Evolutionary conservation across 2,329 filamentous ascomycete species (phyloP), one percentile per base, ranked within the genome.

Genomic region (Dothideomycetidae sp.): DNA sequence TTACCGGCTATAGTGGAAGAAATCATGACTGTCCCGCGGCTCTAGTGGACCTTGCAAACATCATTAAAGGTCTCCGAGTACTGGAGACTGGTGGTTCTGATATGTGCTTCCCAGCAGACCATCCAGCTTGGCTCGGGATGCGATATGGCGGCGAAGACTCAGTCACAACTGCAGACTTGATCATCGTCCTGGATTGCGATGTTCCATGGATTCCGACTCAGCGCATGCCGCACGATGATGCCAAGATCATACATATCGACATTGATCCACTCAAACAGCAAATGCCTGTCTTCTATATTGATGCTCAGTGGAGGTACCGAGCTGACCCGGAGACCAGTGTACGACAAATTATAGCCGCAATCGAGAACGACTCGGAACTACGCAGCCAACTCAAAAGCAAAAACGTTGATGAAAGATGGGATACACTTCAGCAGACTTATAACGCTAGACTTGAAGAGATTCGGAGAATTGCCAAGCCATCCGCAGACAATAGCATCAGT

Each of bases 161-260:
- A 29, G 81, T 93, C 53, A 70, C 67, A 41, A 73, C 73, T 0
- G 83, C 86, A 0, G 88, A 94, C 54, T 72, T 84, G 9, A 92
- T 94, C 42, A 47, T 94, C 1, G 78, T 93, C 2, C 53, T 93
- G 15, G 81, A 94, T 56, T 92, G 84, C 45, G 86, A 94, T 52
- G 84, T 93, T 0, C 86, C 86, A 0, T 94, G 85, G 84, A 85
- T 94, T 39, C 76, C 78, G n/a, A 90, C 83, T 0, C 73, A 75
- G 43, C 76, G 70, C 58, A 66, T 67, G 31, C 76, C 76, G 0
- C 65, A 61, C 3, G 55, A 61, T 1, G 58, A 62, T 5, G 68
- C 74, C 2, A 72, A 66, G 42, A 71, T 81, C 44, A 68, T 72
- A 40, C 76, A 81, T 47, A 62, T 81, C 34, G 77, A 81, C 46